These are phyloP conservation scores for Lentinula raphanica DNA, from an alignment of 768 basidiomycete genomes.

Conservation along the genomic window DNA sequence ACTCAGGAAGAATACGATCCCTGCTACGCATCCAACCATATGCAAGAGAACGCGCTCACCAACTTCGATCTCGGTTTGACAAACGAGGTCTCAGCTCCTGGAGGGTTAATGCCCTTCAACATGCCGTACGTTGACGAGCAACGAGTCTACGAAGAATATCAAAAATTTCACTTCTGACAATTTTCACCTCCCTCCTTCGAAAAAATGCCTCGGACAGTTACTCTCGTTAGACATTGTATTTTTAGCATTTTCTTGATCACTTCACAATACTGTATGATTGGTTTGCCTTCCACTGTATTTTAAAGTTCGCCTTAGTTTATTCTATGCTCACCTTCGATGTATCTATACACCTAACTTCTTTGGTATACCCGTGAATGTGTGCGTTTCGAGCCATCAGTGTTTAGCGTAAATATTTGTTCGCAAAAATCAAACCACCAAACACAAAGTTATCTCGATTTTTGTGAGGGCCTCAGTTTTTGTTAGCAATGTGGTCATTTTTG, in stretches of 20 bases:
- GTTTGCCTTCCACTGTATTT: neutral
- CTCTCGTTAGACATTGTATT: neutral
- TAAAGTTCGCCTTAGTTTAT: neutral
- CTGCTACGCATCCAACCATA: neutral
- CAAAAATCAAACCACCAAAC: neutral
- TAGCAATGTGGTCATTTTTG: too few relatives aligned
- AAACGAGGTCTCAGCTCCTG: neutral
- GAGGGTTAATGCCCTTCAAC: neutral
- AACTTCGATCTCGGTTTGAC: neutral
- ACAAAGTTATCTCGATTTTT: too few relatives aligned
- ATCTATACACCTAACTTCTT: neutral
- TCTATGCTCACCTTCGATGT: neutral
- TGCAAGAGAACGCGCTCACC: neutral
- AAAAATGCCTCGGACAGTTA: neutral
- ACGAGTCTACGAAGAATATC: neutral
- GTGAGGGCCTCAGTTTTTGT: too few relatives aligned
- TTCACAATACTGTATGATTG: neutral
- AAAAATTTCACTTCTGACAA: neutral
- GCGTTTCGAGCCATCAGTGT: neutral
- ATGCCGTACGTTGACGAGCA: neutral
- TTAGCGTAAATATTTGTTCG: neutral
- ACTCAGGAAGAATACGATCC: neutral
- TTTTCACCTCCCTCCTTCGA: neutral
- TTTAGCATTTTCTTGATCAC: neutral
- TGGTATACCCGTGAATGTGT: neutral